A percentile compares a stretch with the other conserved stretches of the same genome.
Evolutionary conservation across 1,139 yeast species (phyloP).

Genomic region (Saccharomyces hybrid): DNA sequence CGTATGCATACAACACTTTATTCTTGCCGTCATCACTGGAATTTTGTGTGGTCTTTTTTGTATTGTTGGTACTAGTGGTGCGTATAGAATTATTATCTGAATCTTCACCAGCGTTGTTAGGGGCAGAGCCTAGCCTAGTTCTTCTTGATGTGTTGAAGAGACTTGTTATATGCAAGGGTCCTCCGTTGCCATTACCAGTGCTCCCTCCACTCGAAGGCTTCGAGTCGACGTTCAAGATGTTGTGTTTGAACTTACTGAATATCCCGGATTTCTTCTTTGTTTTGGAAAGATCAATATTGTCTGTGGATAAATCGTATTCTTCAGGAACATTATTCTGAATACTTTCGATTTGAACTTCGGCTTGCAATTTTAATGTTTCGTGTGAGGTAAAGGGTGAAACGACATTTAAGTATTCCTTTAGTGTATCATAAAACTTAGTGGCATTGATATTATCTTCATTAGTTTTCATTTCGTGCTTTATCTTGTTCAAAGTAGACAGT

Average conservation of each 20-base stretch:
- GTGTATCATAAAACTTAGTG: slow-evolving; percentile 44
- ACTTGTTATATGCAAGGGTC: background rate
- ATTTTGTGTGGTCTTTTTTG: slow-evolving; percentile 20
- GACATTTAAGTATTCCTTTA: slow-evolving; percentile 47
- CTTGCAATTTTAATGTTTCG: slow-evolving; percentile 64
- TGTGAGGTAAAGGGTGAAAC: slow-evolving; percentile 60
- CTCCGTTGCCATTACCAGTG: slow-evolving; percentile 11
- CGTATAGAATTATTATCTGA: slow-evolving; percentile 16
- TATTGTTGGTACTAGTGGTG: slow-evolving; percentile 19
- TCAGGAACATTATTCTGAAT: slow-evolving; percentile 62
- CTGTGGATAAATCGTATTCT: slow-evolving; percentile 36
- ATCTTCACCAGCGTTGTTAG: slow-evolving; percentile 4
- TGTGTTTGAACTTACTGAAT: slow-evolving; percentile 33
- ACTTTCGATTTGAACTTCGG: slow-evolving; percentile 84
- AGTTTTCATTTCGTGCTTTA: slow-evolving; percentile 32
- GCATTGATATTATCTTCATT: slow-evolving; percentile 33
- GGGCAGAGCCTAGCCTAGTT: background rate
- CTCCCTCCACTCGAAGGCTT: slow-evolving; percentile 7
- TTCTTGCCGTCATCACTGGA: slow-evolving; percentile 27
- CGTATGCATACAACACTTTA: slow-evolving; percentile 59
- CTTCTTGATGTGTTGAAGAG: background rate
- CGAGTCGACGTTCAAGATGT: slow-evolving; percentile 16
- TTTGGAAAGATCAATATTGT: slow-evolving; percentile 58
- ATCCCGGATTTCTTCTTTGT: slow-evolving; percentile 54
- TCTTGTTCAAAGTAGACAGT: slow-evolving; percentile 34